Evolutionary conservation across 106 monocot species (phyloP), one percentile per base, ranked within the genome.

Genomic region (Posidonia australis): DNA sequence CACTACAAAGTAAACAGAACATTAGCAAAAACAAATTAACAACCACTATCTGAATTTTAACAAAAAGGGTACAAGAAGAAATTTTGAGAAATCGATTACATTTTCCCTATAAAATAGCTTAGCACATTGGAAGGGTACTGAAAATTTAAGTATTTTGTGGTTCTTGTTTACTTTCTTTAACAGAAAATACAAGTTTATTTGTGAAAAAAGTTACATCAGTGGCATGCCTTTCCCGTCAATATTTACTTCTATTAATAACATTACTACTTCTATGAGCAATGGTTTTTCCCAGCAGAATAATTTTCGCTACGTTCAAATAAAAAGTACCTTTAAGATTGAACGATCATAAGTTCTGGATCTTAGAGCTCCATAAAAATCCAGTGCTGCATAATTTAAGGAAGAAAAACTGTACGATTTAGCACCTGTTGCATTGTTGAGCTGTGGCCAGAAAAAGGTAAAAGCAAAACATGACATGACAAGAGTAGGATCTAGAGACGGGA

Each of bases 341-440:
- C 72, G 60, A 72, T 89, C 93, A 68, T 93, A 89, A 58, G 89
- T 89, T 72, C 81, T 81, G 44, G 93, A 89, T 52, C 93, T 76
- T 41, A 93, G 60, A 70, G 83, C 93, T 68, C 89, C 93, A 81
- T 86, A 93, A 69, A 89, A 93, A 69, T 89, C 93, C 69, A 93
- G 70, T 11, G 93, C 93, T 93, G 83, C 74, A 77, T 6, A 72
- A 36, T 4, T 36, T 63, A 24, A 25, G 10, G n/a, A 19, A 53
- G 9, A 32, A n/a, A 30, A 53, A 41, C 14, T 12, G 0, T 66
- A 19, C 27, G 11, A 29, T 66, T 47, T 31, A 66, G 51, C 51
- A 52, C 14, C 23, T 10, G 19, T 23, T 10, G 19, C 49, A 16
- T 49, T 49, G 49, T 5, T 19, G 49, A 49, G 16, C n/a, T 49